Evolutionary conservation across 108 stramenopile genomes (phyloP).

Genomic region (Craspedostauros australis): DNA sequence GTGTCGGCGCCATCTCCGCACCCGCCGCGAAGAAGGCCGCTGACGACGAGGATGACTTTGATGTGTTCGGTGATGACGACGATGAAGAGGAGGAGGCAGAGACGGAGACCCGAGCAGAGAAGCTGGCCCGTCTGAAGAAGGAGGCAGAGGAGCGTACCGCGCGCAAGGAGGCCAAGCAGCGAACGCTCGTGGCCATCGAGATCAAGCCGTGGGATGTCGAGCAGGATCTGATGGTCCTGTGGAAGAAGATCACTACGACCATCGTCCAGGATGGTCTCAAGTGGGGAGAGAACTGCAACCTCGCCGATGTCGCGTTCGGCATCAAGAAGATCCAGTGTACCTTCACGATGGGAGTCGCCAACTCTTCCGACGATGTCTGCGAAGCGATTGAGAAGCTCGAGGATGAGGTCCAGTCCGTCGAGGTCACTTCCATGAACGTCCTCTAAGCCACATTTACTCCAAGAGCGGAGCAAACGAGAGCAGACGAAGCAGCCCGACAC

Average conservation of each 20-base stretch:
- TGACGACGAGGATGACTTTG: conserved; percentile 22
- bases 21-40: conserved; percentile 8
- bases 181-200: conserved; percentile 41
- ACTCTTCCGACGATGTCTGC: conserved; percentile 33
- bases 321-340: conserved; percentile 49
- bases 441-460: too few species aligned
- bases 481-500: too few species aligned
- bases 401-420: conserved; percentile 48
- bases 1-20: conserved; percentile 6
- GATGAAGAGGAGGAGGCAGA: conserved; percentile 24
- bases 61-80: conserved; percentile 21
- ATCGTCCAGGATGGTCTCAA: conserved; percentile 34
- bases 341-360: conserved; percentile 35
- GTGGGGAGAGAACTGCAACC: conserved; percentile 46
- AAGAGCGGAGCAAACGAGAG: too few species aligned
- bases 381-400: conserved; percentile 41
- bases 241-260: conserved; percentile 42
- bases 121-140: conserved; percentile 28
- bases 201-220: conserved; percentile 56
- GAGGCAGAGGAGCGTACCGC: conserved; percentile 35
- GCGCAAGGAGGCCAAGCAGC: conserved; percentile 33
- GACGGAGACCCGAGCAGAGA: conserved; percentile 28
- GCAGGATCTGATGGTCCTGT: conserved; percentile 41
- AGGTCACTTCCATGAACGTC: conserved; percentile 50
- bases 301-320: conserved; percentile 45